Conservation (phyloP, 495 filamentous ascomycete genomes). For the Talaromyces ruber region DNA sequence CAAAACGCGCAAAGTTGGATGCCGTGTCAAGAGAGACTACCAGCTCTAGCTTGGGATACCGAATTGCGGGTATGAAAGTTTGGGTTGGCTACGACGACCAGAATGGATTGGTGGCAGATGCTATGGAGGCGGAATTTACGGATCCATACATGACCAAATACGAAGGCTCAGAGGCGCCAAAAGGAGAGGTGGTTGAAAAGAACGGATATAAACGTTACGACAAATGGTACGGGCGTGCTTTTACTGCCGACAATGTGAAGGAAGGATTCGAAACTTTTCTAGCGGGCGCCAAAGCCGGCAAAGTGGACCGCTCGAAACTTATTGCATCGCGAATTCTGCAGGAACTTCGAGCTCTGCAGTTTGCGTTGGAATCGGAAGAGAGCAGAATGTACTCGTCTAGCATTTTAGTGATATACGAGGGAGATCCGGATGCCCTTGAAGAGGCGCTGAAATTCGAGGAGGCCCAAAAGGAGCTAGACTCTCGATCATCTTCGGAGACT, state of each 20-base stretch:
- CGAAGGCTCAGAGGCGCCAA: constrained; percentile 26
- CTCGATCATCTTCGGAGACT: constrained; percentile 28
- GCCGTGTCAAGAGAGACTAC: constrained; percentile 73
- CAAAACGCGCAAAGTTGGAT: constrained; percentile 75
- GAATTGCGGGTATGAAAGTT: constrained; percentile 90
- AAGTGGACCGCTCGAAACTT: constrained; percentile 39
- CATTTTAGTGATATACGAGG: constrained; percentile 87
- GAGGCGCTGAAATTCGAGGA: constrained; percentile 56
- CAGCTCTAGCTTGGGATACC: constrained; percentile 69
- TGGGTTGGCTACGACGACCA: constrained; percentile 58
- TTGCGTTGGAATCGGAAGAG: constrained; percentile 64
- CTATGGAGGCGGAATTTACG: constrained; percentile 19
- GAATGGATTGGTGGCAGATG: constrained; percentile 19
- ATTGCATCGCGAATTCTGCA: constrained; percentile 55
- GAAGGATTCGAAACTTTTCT: constrained; percentile 72
- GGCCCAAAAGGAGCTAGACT: constrained; percentile 21
- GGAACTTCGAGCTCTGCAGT: constrained; percentile 57
- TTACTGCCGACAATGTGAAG: constrained; percentile 61
- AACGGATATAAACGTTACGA: constrained; percentile 69
- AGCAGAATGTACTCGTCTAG: constrained; percentile 92
- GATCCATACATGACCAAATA: constrained; percentile 34
- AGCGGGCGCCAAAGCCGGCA: constrained; percentile 50
- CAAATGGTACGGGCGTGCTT: constrained; percentile 76
- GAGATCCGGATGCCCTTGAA: constrained; percentile 62
- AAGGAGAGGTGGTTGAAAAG: constrained; percentile 30